These are phyloP conservation scores for Daldinia childiae DNA, from an alignment of 495 filamentous ascomycete species.

Conservation along the genomic window DNA sequence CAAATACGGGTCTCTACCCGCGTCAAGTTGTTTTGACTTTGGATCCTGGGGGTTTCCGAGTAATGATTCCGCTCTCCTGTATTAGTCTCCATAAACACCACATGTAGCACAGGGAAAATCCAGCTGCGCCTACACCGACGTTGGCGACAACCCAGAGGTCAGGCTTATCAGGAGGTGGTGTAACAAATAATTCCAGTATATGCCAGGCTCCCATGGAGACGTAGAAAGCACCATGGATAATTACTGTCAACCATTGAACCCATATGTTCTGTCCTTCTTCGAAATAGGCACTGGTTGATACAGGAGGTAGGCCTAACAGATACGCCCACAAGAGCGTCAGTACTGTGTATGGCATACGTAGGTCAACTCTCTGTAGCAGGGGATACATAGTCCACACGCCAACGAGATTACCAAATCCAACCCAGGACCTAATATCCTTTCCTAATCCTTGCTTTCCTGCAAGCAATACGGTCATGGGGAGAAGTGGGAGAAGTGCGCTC, in stretches of 20 bases:
- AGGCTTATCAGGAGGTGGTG: slow-evolving; percentile 77
- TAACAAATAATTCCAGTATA: slow-evolving; percentile 71
- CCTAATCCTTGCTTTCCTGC: slow-evolving; percentile 78
- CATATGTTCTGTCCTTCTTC: slow-evolving; percentile 55
- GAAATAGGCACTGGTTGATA: slow-evolving; percentile 73
- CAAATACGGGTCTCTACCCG: background rate
- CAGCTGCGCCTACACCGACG: slow-evolving; percentile 82
- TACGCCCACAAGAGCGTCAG: slow-evolving; percentile 89
- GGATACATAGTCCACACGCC: slow-evolving; percentile 96
- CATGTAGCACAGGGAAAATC: slow-evolving; percentile 85
- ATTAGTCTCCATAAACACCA: slow-evolving; percentile 85
- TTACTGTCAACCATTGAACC: slow-evolving; percentile 63
- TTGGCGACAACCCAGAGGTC: slow-evolving; percentile 95
- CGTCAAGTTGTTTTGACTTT: slow-evolving; percentile 55
- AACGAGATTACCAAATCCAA: slow-evolving; percentile 90
- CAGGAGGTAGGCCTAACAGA: slow-evolving; percentile 84
- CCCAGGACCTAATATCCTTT: slow-evolving; percentile 82
- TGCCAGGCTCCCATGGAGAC: slow-evolving; percentile 81
- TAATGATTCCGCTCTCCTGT: slow-evolving; percentile 62
- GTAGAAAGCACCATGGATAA: slow-evolving; percentile 81
- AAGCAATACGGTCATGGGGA: slow-evolving; percentile 90
- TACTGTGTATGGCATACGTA: slow-evolving; percentile 84
- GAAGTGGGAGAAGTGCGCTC: slow-evolving; percentile 86
- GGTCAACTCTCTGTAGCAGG: slow-evolving; percentile 82
- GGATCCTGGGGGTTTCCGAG: slow-evolving; percentile 32